Conservation (phyloP, 1,284 basidiomycete genomes). For the Boletus subluridellus region DNA sequence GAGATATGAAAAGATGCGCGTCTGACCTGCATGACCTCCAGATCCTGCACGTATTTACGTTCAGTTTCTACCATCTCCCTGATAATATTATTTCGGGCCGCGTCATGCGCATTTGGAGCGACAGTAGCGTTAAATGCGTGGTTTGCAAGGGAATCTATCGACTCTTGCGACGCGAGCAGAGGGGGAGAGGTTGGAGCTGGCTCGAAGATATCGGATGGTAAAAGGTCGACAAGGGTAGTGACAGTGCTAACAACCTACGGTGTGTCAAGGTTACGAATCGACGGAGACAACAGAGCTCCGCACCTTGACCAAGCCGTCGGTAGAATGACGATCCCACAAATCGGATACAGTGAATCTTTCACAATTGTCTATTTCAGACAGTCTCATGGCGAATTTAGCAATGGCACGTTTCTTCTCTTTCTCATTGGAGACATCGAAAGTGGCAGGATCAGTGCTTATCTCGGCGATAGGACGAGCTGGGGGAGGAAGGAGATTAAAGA, state of each 20-base stretch:
- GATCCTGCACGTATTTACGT: slow-evolving; percentile 95
- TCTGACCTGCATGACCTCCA: slow-evolving; percentile 92
- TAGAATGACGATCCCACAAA: slow-evolving; percentile 86
- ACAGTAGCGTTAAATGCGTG: slow-evolving; percentile 40
- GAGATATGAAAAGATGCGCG: slow-evolving; percentile 2
- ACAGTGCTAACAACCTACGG: slow-evolving; percentile 87
- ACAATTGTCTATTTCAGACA: slow-evolving; percentile 60
- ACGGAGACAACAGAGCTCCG: slow-evolving; percentile 23
- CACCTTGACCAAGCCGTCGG: slow-evolving; percentile 94
- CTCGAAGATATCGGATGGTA: slow-evolving; percentile 75
- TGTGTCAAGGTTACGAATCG: not conserved
- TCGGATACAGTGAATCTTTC: slow-evolving; percentile 83
- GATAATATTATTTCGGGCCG: slow-evolving; percentile 75
- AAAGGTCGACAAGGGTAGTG: slow-evolving; percentile 77
- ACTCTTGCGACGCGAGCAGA: slow-evolving; percentile 53
- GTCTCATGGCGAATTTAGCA: slow-evolving; percentile 73
- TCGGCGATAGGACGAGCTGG: slow-evolving; percentile 57
- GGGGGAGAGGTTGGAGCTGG: slow-evolving; percentile 58
- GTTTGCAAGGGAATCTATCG: slow-evolving; percentile 53
- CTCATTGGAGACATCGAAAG: slow-evolving; percentile 68
- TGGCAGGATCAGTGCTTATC: slow-evolving; percentile 64
- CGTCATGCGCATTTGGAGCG: slow-evolving; percentile 56
- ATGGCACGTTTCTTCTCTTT: slow-evolving; percentile 77
- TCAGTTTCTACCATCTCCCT: slow-evolving; percentile 91
- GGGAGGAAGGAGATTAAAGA: slow-evolving; percentile 87